phyloP scores from a whole-genome alignment of 192 early-diverging fungal genomes.

The Obelidium mucronatum region DNA sequence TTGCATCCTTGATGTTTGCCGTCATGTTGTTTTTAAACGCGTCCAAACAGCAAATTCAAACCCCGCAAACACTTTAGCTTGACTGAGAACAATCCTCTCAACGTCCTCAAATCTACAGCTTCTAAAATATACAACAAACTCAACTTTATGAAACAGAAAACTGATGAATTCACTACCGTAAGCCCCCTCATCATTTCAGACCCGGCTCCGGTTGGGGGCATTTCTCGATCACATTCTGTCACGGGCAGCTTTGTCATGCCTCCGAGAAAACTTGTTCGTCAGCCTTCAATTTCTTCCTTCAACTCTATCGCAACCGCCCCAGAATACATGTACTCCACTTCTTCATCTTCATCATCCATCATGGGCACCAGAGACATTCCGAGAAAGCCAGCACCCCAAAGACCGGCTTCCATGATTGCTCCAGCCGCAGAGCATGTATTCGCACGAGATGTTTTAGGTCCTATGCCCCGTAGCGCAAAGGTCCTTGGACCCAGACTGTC shows the following conservation, averaged over 20 bases:
- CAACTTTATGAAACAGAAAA: conserved; percentile 1
- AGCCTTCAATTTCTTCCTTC: not conserved
- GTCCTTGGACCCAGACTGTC: not conserved
- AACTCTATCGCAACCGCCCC: conserved; percentile 11
- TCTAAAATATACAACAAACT: conserved; percentile 24
- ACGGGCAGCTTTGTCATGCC: not conserved
- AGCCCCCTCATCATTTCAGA: not conserved
- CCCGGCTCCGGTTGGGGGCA: not conserved
- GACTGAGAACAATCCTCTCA: not conserved
- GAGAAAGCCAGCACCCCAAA: not conserved
- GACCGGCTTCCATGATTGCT: not conserved
- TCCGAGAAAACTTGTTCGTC: conserved; percentile 1
- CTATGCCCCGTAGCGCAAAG: not conserved
- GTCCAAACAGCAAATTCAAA: not conserved
- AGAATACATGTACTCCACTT: conserved; percentile 12
- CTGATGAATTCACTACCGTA: not conserved
- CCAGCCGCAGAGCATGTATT: not conserved
- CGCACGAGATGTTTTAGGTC: not conserved
- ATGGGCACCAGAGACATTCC: not conserved
- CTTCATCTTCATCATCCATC: too few species aligned
- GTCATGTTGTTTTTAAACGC: not conserved
- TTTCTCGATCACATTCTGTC: not conserved
- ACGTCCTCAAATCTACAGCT: conserved; percentile 7
- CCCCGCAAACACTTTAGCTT: not conserved
- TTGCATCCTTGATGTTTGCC: not conserved